Conservation (phyloP, 2,329 filamentous ascomycete genomes). For the Fusarium mundagurra region DNA sequence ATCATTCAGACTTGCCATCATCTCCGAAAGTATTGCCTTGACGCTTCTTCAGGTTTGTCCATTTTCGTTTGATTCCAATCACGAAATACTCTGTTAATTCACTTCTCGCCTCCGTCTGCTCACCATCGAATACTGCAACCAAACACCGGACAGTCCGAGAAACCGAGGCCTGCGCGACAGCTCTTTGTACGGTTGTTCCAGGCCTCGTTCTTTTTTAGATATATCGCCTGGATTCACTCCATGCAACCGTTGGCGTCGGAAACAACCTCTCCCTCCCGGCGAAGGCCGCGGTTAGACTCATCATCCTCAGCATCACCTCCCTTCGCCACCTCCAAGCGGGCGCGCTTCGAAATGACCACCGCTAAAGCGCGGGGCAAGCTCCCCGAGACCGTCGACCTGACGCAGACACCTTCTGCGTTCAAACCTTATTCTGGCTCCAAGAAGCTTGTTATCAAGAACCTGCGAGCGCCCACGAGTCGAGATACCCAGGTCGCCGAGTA, state of each 20-base stretch:
- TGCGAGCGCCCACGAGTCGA: constrained; percentile 69
- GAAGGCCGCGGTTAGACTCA: constrained; percentile 51
- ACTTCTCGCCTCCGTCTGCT: background rate
- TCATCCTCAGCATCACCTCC: constrained; percentile 46
- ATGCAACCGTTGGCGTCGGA: constrained; percentile 49
- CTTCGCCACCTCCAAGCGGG: constrained; percentile 45
- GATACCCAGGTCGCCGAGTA: constrained; percentile 76
- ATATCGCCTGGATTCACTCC: constrained; percentile 28
- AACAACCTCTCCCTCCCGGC: constrained; percentile 49
- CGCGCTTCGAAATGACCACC: constrained; percentile 49
- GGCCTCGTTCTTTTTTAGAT: constrained; percentile 28
- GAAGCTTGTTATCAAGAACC: constrained; percentile 93
- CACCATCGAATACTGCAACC: constrained; percentile 2
- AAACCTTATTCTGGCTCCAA: constrained; percentile 81
- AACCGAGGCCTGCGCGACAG: constrained; percentile 43
- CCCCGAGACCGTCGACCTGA: constrained; percentile 51
- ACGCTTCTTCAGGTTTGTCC: background rate
- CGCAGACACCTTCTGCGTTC: constrained; percentile 58
- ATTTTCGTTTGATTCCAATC: background rate
- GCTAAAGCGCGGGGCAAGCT: constrained; percentile 53
- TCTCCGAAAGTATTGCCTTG: background rate
- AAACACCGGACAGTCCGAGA: constrained; percentile 20
- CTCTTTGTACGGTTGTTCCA: constrained; percentile 41
- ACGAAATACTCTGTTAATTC: background rate
- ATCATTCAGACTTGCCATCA: constrained; percentile 6